Conservation (phyloP, 495 filamentous ascomycete genomes). For the Hyaloscypha bicolor region DNA sequence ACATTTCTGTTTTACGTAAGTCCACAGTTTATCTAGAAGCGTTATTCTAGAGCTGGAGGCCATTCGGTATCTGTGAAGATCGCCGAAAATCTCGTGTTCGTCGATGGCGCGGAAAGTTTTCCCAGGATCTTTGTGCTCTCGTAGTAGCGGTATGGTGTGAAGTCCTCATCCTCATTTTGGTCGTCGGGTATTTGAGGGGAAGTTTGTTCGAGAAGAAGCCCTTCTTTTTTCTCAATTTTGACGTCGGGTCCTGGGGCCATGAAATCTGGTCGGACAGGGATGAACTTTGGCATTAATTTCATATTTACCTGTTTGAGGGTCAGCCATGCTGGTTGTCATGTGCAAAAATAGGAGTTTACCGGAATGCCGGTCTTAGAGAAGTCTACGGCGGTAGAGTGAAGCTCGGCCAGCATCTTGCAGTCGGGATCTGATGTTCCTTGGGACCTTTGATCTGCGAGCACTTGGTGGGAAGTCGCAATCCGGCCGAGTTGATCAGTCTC, state of each 20-base stretch:
- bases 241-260: slow-evolving; percentile 67
- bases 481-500: slow-evolving; percentile 69
- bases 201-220: slow-evolving; percentile 30
- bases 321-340: background rate
- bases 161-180: slow-evolving; percentile 39
- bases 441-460: slow-evolving; percentile 61
- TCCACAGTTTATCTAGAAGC: slow-evolving; percentile 48
- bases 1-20: slow-evolving; percentile 41
- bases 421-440: slow-evolving; percentile 56
- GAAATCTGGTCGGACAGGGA: slow-evolving; percentile 55
- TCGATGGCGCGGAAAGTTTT: slow-evolving; percentile 72
- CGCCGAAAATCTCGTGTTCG: slow-evolving; percentile 63
- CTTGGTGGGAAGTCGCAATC: slow-evolving; percentile 66
- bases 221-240: slow-evolving; percentile 39
- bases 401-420: slow-evolving; percentile 60
- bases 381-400: slow-evolving; percentile 78
- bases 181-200: slow-evolving; percentile 26
- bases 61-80: slow-evolving; percentile 8
- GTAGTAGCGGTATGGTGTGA: slow-evolving; percentile 57
- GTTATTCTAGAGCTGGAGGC: background rate
- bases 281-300: slow-evolving; percentile 43
- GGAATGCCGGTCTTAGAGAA: slow-evolving; percentile 76
- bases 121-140: slow-evolving; percentile 68
- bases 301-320: slow-evolving; percentile 31
- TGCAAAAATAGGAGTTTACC: slow-evolving; percentile 41